Base-by-base conservation (phyloP, 192 early-diverging fungal genomes). In the Dispira simplex region DNA sequence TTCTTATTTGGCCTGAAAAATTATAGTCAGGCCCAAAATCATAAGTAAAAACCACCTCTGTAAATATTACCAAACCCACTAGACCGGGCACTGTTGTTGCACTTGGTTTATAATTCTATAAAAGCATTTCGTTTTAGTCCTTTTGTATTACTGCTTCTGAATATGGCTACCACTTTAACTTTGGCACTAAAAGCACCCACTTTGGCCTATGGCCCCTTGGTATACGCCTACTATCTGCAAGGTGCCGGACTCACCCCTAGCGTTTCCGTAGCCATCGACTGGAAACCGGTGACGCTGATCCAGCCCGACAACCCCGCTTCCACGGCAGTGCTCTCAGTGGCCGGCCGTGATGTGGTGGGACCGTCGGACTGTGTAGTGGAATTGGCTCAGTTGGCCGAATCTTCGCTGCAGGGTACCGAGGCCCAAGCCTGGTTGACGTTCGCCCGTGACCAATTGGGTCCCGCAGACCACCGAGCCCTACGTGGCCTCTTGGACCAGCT, bases 391-490 rank as follows among this genome's bases (percentile, higher is more conserved):
- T 6, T 58, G 58, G 32, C 32, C 32, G 32, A 39, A 39, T 39
- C 32, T 39, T 62, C 53, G 20, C 26, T 32, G 27, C 32, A 56
- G 0, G 44, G 52, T 44, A 46, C 26, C 64, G 20, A 69, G 59
- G 3, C 20, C 28, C 49, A 46, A 3, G 39, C 54, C 32, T 26
- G 55, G 46, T 20, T 44, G 28, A 52, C 27, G 11, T 88, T 83
- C 81, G 79, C 80, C 18, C 74, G 76, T 60, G 79, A 77, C 65
- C 79, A 81, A 47, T 71, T 93, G 48, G 68, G 68, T 53, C 65
- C 75, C 21, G 66, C 68, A 44, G 83, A 88, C 62, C 90, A 85
- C 74, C 89, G 87, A 77, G 74, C 73, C 26, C 73, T 93, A 43
- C 84, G 83, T 55, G 72, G 63, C 21, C 79, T 81, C 46, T 83